Evolutionary conservation across 305 asterid genomes (phyloP).

Genomic region (Fraxinus angustifolia): DNA sequence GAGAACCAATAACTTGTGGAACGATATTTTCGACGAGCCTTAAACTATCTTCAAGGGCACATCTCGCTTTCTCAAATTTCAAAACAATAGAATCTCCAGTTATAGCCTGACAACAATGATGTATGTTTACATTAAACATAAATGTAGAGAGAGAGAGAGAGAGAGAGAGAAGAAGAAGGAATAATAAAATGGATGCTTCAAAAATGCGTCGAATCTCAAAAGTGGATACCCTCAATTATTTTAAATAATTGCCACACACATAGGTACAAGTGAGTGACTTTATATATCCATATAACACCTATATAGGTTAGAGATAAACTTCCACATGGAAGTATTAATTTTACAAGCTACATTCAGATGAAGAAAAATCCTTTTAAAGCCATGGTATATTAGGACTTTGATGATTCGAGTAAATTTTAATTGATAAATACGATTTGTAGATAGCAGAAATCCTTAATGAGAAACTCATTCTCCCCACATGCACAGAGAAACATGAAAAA

Average conservation of each 20-base stretch:
- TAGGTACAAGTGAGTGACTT: background rate
- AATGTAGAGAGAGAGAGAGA: background rate
- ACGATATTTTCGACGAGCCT: constrained; percentile 92
- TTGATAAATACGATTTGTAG: background rate
- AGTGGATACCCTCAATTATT: background rate
- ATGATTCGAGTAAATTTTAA: background rate
- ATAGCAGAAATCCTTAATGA: background rate
- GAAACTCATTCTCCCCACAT: constrained; percentile 2
- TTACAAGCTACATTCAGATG: constrained; percentile 16
- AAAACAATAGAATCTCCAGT: constrained; percentile 89
- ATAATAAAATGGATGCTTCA: background rate
- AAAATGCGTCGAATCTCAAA: background rate
- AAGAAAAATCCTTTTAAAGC: background rate
- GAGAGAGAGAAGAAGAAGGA: background rate
- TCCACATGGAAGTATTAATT: constrained; percentile 8
- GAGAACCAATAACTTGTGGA: constrained; percentile 77
- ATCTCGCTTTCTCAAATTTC: constrained; percentile 89
- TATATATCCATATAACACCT: background rate
- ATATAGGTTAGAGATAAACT: background rate
- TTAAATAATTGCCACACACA: background rate
- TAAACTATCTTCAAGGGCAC: constrained; percentile 85
- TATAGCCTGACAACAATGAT: constrained; percentile 59
- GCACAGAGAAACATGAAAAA: background rate
- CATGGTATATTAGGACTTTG: background rate
- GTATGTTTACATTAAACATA: background rate